A percentile compares a stretch with the other conserved stretches of the same genome.
Evolutionary conservation across 2,329 filamentous ascomycete genomes (phyloP).

Genomic region (Biscogniauxia mediterranea): DNA sequence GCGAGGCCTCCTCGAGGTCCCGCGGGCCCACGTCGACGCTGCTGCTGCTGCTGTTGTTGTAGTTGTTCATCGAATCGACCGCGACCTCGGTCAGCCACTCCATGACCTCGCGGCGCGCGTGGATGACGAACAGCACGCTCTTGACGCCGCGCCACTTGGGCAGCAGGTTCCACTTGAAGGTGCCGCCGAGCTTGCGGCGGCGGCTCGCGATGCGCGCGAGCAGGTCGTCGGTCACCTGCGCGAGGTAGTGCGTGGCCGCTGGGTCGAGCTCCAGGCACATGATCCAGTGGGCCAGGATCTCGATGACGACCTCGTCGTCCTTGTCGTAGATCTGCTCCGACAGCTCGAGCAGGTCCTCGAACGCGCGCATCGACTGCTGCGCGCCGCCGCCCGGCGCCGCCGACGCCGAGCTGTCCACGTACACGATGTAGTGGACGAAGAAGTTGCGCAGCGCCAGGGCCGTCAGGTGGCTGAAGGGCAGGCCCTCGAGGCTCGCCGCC

Average conservation of each 20-base stretch:
- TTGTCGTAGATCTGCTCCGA: slow-evolving; percentile 5
- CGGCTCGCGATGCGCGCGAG: background rate
- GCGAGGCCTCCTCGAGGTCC: background rate
- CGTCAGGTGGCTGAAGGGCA: slow-evolving; percentile 1
- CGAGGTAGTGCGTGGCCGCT: background rate
- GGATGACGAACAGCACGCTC: background rate
- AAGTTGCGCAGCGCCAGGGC: background rate
- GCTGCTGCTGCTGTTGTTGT: too few species aligned
- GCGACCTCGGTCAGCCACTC: background rate
- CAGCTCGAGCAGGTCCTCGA: slow-evolving; percentile 2
- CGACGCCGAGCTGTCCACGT: too few species aligned
- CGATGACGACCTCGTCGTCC: slow-evolving; percentile 3
- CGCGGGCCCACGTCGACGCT: background rate
- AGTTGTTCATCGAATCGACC: background rate
- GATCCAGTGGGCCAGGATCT: slow-evolving; percentile 2
- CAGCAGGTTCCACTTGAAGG: background rate
- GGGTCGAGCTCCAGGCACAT: background rate
- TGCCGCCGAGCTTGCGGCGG: background rate
- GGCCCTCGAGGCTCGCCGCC: background rate
- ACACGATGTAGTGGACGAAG: background rate
- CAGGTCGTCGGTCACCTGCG: background rate
- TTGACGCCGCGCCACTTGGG: slow-evolving; percentile 1
- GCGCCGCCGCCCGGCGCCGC: background rate
- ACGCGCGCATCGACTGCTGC: background rate
- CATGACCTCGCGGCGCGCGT: background rate